Conservation (phyloP, 805 yeast species). For the Candida golubevii region DNA sequence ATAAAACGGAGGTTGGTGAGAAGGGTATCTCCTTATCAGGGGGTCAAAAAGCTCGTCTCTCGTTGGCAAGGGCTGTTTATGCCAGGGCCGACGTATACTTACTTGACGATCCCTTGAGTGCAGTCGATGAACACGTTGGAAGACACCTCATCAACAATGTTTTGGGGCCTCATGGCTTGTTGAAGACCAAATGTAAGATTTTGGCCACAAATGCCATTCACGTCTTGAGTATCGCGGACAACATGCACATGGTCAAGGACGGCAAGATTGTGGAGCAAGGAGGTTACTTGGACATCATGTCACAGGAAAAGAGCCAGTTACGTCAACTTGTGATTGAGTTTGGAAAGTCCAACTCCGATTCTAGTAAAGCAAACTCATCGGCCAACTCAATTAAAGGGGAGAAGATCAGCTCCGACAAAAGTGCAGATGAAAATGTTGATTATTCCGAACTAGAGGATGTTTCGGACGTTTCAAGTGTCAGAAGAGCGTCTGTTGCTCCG, state of each 20-base stretch:
- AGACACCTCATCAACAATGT: constrained; percentile 79
- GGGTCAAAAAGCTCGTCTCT: constrained; percentile 94
- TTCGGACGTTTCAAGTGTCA: constrained; percentile 35
- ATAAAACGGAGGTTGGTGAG: constrained; percentile 91
- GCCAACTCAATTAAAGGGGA: constrained; percentile 21
- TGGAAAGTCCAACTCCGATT: constrained; percentile 43
- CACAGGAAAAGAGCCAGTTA: constrained; percentile 44
- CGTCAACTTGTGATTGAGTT: constrained; percentile 56
- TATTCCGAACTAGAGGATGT: constrained; percentile 23
- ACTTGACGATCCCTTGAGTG: constrained; percentile 89
- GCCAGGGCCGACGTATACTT: constrained; percentile 89
- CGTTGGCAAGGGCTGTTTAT: constrained; percentile 94
- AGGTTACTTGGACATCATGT: constrained; percentile 49
- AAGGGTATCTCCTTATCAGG: constrained; percentile 95
- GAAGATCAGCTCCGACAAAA: constrained; percentile 13
- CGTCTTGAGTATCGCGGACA: constrained; percentile 71
- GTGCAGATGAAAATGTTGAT: constrained; percentile 12
- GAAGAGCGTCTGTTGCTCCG: constrained; percentile 63
- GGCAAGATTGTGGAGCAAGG: constrained; percentile 70
- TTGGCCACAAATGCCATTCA: constrained; percentile 85
- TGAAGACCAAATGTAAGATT: constrained; percentile 68
- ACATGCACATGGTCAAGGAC: constrained; percentile 62
- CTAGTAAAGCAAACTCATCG: constrained; percentile 12
- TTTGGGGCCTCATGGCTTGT: constrained; percentile 73
- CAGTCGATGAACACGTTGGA: constrained; percentile 97